These are phyloP conservation scores for Metschnikowia peoriensis DNA, from an alignment of 805 yeast genomes.

Conservation along the genomic window DNA sequence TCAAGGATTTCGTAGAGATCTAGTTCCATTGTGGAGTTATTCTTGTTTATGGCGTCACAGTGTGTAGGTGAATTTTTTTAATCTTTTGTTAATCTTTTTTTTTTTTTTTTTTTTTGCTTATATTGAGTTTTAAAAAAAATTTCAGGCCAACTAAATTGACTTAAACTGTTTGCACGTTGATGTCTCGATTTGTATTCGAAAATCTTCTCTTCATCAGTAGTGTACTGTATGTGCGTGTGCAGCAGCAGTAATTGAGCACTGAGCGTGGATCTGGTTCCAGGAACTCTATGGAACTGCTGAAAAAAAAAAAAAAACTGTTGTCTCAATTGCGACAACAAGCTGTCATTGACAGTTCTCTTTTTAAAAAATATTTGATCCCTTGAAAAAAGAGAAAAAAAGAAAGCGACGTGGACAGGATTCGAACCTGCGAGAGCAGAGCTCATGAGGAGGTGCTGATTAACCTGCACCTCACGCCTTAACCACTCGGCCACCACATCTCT, in stretches of 20 bases:
- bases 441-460: constrained; percentile 24
- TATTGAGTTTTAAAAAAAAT: neutral
- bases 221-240: constrained; percentile 6
- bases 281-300: too few relatives aligned
- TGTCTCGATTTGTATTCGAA: constrained; percentile 5
- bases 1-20: constrained; percentile 67
- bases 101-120: neutral
- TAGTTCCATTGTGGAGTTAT: constrained; percentile 10
- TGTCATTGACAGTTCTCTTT: neutral
- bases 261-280: neutral
- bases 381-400: constrained; percentile 7
- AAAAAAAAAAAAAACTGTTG: neutral
- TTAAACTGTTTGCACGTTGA: neutral
- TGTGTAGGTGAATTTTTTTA: too few relatives aligned
- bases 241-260: neutral
- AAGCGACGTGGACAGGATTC: constrained; percentile 27
- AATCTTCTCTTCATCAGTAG: neutral
- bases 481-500: constrained; percentile 27
- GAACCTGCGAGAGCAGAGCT: constrained; percentile 27
- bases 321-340: too few relatives aligned
- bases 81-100: neutral
- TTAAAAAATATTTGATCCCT: neutral
- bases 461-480: constrained; percentile 28
- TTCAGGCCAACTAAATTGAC: neutral
- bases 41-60: too few relatives aligned